phyloP scores from a whole-genome alignment of 768 basidiomycete species.

The Collybiopsis luxurians region DNA sequence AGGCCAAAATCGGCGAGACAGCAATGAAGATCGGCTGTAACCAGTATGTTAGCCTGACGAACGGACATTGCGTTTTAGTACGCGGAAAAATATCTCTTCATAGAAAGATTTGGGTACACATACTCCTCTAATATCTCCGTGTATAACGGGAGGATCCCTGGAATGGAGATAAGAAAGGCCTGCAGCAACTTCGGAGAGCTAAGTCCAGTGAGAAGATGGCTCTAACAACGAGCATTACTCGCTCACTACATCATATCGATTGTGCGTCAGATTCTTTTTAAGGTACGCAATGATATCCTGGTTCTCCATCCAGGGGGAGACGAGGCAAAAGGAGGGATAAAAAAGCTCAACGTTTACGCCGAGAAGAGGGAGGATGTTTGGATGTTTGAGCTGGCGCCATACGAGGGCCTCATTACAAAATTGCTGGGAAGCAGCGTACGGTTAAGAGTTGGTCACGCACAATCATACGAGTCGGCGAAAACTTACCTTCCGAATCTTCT shows the following conservation, averaged over 20 bases:
- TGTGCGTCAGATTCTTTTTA: neutral
- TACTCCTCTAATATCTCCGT: constrained; percentile 24
- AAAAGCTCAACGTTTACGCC: constrained; percentile 14
- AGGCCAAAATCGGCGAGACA: constrained; percentile 9
- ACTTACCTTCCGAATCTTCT: neutral
- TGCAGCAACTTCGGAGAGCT: constrained; percentile 33
- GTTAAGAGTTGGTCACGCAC: no score
- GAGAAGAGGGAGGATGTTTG: constrained; percentile 17
- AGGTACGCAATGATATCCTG: constrained; percentile 12
- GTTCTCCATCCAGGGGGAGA: constrained; percentile 21
- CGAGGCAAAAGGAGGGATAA: constrained; percentile 13
- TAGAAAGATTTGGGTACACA: neutral
- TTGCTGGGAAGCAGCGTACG: no score
- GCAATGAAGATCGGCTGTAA: neutral
- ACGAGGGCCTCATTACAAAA: constrained; percentile 17
- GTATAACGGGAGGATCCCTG: constrained; percentile 9
- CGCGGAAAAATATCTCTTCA: no score
- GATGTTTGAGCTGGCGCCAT: constrained; percentile 17
- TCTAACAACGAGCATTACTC: neutral
- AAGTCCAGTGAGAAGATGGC: neutral
- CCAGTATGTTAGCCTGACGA: no score
- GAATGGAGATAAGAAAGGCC: constrained; percentile 34
- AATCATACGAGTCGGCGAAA: no score
- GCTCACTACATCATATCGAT: neutral
- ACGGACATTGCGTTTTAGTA: no score